phyloP scores from a whole-genome alignment of 2,329 filamentous ascomycete species.

The Aspergillus vadensis region DNA sequence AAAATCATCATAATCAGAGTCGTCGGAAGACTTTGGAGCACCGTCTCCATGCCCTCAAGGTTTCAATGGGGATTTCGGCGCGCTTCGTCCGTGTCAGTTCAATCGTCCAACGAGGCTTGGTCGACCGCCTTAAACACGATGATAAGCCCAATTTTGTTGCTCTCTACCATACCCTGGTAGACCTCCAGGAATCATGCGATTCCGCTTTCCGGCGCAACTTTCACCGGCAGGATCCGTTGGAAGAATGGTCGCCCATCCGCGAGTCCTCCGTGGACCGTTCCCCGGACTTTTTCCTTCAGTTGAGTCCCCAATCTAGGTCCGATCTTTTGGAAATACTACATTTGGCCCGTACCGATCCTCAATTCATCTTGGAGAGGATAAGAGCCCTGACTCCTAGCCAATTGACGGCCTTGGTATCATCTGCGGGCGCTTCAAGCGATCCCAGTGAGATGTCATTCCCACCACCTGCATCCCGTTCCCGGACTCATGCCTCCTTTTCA shows the following conservation, averaged over 20 bases:
- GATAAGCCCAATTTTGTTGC: slow-evolving; percentile 49
- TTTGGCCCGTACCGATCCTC: slow-evolving; percentile 79
- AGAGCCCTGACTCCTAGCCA: slow-evolving; percentile 74
- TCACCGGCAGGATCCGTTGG: slow-evolving; percentile 38
- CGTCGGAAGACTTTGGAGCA: slow-evolving; percentile 44
- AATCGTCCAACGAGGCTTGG: slow-evolving; percentile 47
- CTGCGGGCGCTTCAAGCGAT: slow-evolving; percentile 76
- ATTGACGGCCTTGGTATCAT: slow-evolving; percentile 73
- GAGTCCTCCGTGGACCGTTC: slow-evolving; percentile 41
- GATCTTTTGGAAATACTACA: slow-evolving; percentile 78
- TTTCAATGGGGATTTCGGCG: slow-evolving; percentile 47
- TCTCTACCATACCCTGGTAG: slow-evolving; percentile 47
- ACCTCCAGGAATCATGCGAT: slow-evolving; percentile 47
- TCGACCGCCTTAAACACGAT: slow-evolving; percentile 48
- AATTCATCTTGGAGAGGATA: slow-evolving; percentile 83
- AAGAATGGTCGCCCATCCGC: slow-evolving; percentile 35
- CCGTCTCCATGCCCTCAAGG: slow-evolving; percentile 44
- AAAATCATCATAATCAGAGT: slow-evolving; percentile 45
- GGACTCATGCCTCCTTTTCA: slow-evolving; percentile 51
- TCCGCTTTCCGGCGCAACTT: slow-evolving; percentile 35
- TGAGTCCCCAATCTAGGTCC: slow-evolving; percentile 73
- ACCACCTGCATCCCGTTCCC: slow-evolving; percentile 62
- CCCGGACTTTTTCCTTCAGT: slow-evolving; percentile 57
- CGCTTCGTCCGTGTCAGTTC: slow-evolving; percentile 46
- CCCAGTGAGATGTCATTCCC: slow-evolving; percentile 83